Base-by-base conservation (phyloP, 2,329 filamentous ascomycete species). In the Cladophialophora chaetospira region DNA sequence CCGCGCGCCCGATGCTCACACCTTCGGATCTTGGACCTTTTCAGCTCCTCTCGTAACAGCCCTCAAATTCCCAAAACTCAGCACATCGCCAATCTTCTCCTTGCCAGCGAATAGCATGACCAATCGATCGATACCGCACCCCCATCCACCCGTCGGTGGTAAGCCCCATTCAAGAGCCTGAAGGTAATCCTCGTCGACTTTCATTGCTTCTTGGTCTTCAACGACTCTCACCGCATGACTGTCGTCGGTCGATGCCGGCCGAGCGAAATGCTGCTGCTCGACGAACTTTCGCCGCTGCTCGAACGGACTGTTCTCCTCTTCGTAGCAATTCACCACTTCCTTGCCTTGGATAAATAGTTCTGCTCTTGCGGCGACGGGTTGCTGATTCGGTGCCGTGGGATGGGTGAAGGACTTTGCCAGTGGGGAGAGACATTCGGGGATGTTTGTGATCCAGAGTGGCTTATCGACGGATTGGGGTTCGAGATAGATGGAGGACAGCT, bases 101-200 rank as follows among this genome's bases (percentile, higher is more conserved):
- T 85, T 80, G 0, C 89, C 91, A 1, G 88, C 84, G 67, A 97
- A 89, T 46, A 97, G 75, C 94, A 99, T 99, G 33, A 91, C 88
- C 50, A 99, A 77, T 51, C 94, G 80, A 74, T 99, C 94, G 38
- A 99, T 78, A 1, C 94, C 94, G 67, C 91, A 95, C 1, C 94
- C 94, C 94, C 94, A 99, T 3, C 94, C 94, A 0, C 93, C 94
- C 0, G 94, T 99, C 0, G 94, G 91, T n/a, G 94, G 94, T 58
- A 99, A 76, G 0, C 91, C 94, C 75, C 89, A 91, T 71, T 96
- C 90, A 48, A 99, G 74, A 3, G 89, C 90, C 65, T 87, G 83
- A 44, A 97, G 76, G 68, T 96, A 99, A 67, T 84, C 88, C 74
- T 95, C 88, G 67, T 97, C 91, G 8, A 87, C 70, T 46, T 72